These are phyloP conservation scores for Sisymbrium irio DNA, from an alignment of 345 rosid species.

Conservation along the genomic window DNA sequence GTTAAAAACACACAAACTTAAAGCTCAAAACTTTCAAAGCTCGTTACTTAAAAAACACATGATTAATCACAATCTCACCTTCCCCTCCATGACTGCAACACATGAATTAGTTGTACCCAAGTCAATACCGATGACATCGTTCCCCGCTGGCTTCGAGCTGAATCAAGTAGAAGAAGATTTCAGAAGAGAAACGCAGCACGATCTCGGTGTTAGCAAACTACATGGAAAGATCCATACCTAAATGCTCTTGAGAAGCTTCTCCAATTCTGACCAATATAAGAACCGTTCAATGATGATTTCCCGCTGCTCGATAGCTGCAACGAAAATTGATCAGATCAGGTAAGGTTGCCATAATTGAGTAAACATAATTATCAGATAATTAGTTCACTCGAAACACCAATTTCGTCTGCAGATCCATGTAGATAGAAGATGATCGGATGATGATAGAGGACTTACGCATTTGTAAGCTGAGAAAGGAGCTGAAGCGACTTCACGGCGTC, in stretches of 20 bases:
- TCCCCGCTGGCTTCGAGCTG: slow-evolving; percentile 84
- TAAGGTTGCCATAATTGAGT: background rate
- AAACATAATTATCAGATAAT: background rate
- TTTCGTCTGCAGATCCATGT: background rate
- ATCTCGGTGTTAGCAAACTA: background rate
- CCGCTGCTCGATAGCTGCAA: slow-evolving; percentile 53
- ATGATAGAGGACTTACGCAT: slow-evolving; percentile 46
- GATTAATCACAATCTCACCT: slow-evolving; percentile 41
- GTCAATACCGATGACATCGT: slow-evolving; percentile 91
- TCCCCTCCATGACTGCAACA: slow-evolving; percentile 98
- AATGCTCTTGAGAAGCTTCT: slow-evolving; percentile 63
- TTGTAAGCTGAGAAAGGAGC: slow-evolving; percentile 59
- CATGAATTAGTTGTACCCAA: slow-evolving; percentile 98
- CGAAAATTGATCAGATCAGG: background rate
- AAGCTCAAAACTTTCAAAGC: background rate
- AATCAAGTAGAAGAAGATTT: background rate
- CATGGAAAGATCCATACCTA: slow-evolving; percentile 49
- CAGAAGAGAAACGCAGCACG: background rate
- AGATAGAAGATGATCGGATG: background rate
- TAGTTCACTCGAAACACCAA: background rate
- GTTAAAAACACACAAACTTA: background rate
- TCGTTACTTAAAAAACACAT: background rate
- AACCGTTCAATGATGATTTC: slow-evolving; percentile 46
- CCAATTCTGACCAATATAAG: slow-evolving; percentile 44
- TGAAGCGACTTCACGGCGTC: slow-evolving; percentile 66